Evolutionary conservation across 352 stramenopile genomes (phyloP).

Genomic region (Globisporangium alternatum): DNA sequence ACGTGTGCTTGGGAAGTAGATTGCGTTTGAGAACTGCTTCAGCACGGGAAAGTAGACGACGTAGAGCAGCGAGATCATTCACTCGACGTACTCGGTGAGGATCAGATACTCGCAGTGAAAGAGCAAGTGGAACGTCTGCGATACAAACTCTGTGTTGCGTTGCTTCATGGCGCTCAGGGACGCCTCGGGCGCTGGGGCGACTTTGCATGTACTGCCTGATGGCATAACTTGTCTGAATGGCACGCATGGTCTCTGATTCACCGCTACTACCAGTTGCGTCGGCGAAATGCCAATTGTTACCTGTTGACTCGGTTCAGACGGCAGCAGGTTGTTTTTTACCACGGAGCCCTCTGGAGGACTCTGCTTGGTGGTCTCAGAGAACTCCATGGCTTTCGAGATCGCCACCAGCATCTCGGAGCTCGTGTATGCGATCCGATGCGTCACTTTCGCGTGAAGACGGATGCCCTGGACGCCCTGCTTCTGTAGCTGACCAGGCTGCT

Average conservation of each 20-base stretch:
- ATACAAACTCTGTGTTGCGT: neutral
- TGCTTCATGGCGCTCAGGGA: neutral
- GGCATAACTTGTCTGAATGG: neutral
- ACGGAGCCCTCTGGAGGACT: neutral
- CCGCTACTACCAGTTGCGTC: neutral
- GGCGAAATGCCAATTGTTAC: neutral
- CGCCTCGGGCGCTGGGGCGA: neutral
- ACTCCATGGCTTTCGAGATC: neutral
- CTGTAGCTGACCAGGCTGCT: neutral
- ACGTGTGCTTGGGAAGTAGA: conserved; percentile 21
- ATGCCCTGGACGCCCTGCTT: neutral
- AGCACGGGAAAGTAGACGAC: conserved; percentile 26
- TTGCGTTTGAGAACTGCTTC: conserved; percentile 23
- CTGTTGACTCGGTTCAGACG: neutral
- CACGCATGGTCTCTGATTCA: neutral
- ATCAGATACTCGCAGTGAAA: conserved; percentile 39
- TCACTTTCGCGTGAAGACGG: neutral
- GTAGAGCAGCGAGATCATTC: conserved; percentile 29
- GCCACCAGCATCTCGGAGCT: neutral
- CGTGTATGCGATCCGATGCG: neutral
- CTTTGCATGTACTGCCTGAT: neutral
- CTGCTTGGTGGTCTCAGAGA: neutral
- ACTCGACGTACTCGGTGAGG: conserved; percentile 38
- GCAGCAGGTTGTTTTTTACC: neutral
- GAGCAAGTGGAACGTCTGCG: conserved; percentile 22